These are phyloP conservation scores for Emmonsiellopsis sp. DNA, from an alignment of 2,329 filamentous ascomycete genomes.

Conservation along the genomic window DNA sequence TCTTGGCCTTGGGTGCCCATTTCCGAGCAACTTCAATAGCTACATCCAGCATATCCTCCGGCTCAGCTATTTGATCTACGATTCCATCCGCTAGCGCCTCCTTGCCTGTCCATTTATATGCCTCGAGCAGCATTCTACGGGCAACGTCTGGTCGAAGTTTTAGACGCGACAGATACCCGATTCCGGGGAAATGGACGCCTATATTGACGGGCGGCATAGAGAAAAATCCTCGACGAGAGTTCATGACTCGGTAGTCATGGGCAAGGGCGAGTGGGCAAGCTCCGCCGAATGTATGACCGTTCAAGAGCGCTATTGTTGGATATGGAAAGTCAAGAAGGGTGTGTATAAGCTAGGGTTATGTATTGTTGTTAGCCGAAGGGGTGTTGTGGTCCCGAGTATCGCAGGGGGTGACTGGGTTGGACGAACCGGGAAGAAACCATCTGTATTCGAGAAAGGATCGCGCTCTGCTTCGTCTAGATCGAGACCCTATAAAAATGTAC, in stretches of 20 bases:
- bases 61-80: conserved; percentile 37
- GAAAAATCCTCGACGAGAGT: conserved; percentile 27
- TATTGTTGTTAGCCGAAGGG: background rate
- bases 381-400: background rate
- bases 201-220: conserved; percentile 40
- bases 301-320: conserved; percentile 31
- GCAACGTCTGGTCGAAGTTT: conserved; percentile 39
- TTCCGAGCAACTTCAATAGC: conserved; percentile 28
- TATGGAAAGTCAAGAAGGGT: conserved; percentile 33
- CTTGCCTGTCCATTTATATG: conserved; percentile 39
- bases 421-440: conserved; percentile 40
- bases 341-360: conserved; percentile 20
- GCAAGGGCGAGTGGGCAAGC: conserved; percentile 28
- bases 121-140: conserved; percentile 41
- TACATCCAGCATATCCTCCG: conserved; percentile 33
- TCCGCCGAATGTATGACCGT: conserved; percentile 32
- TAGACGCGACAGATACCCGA: conserved; percentile 36
- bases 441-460: conserved; percentile 44
- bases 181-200: conserved; percentile 41
- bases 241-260: conserved; percentile 32
- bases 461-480: conserved; percentile 35
- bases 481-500: conserved; percentile 17
- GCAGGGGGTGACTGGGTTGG: background rate
- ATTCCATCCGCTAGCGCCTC: conserved; percentile 38
- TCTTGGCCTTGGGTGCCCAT: conserved; percentile 18